Percentiles rank a stretch among this genome's conserved stretches.
Evolutionary conservation across 1,139 yeast genomes (phyloP).

Genomic region (Torulaspora pretoriensis): DNA sequence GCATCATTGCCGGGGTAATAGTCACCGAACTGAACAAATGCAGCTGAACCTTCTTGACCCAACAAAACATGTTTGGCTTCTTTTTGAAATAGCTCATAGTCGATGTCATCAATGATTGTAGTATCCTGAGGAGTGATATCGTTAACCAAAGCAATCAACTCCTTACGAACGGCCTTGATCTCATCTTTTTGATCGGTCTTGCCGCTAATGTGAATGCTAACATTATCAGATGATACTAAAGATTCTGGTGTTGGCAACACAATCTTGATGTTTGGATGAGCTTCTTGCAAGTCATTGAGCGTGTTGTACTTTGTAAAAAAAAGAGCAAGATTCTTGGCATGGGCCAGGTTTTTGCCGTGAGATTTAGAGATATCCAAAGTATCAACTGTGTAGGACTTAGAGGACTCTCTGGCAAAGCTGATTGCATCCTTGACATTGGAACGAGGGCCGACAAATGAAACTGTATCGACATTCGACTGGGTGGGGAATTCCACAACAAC

Average conservation of each 20-base stretch:
- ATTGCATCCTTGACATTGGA: conserved; percentile 58
- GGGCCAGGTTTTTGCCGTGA: conserved; percentile 72
- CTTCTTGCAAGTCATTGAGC: conserved; percentile 39
- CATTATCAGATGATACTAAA: conserved; percentile 38
- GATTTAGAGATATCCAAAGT: conserved; percentile 80
- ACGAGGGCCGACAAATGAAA: conserved; percentile 62
- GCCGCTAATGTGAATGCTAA: conserved; percentile 45
- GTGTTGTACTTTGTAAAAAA: conserved; percentile 53
- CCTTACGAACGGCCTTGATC: conserved; percentile 56
- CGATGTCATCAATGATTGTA: conserved; percentile 59
- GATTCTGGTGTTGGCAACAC: conserved; percentile 49
- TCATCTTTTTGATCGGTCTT: conserved; percentile 40
- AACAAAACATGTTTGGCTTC: conserved; percentile 42
- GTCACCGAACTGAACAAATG: conserved; percentile 53
- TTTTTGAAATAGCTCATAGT: conserved; percentile 57
- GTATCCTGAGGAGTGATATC: conserved; percentile 65
- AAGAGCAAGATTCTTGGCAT: conserved; percentile 69
- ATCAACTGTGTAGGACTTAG: conserved; percentile 56
- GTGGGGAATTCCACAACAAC: conserved; percentile 63
- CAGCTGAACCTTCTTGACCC: conserved; percentile 49
- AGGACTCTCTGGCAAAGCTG: conserved; percentile 48
- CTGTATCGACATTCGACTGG: conserved; percentile 41
- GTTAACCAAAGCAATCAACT: conserved; percentile 70
- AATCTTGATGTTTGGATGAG: conserved; percentile 46
- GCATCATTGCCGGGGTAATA: conserved; percentile 39